These are phyloP conservation scores for Athelia psychrophila DNA, from an alignment of 1,284 basidiomycete species.

Conservation along the genomic window DNA sequence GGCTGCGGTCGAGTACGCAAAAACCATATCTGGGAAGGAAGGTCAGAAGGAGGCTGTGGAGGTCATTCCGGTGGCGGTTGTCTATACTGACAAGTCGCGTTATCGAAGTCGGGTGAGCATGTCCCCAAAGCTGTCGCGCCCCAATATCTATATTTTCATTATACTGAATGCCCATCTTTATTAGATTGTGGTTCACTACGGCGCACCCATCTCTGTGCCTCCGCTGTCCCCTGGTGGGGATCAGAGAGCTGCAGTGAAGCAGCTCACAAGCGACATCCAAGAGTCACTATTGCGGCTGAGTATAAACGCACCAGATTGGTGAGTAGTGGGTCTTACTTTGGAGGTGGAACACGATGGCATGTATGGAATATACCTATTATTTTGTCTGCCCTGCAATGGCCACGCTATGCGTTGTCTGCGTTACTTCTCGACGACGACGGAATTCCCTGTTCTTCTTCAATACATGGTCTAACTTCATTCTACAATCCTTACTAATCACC, in stretches of 20 bases:
- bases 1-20: constrained; percentile 75
- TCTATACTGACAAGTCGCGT: constrained; percentile 71
- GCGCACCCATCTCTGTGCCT: not conserved
- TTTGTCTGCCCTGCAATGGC: constrained; percentile 61
- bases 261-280: constrained; percentile 56
- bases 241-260: constrained; percentile 48
- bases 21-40: constrained; percentile 31
- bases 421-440: too few relatives aligned
- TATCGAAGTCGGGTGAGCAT: constrained; percentile 56
- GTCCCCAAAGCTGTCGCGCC: not conserved
- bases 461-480: not conserved
- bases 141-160: constrained; percentile 17
- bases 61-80: constrained; percentile 69
- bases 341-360: not conserved
- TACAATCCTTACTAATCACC: too few relatives aligned
- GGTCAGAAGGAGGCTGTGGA: constrained; percentile 28
- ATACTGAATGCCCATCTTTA: constrained; percentile 28
- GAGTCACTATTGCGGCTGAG: constrained; percentile 52
- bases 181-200: not conserved
- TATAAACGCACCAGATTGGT: constrained; percentile 75
- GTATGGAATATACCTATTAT: not conserved
- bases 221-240: not conserved
- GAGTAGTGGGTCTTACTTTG: constrained; percentile 13
- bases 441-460: not conserved
- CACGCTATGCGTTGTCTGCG: not conserved